Evolutionary conservation across 805 yeast genomes (phyloP).

Genomic region (Wickerhamiella domercqiae): DNA sequence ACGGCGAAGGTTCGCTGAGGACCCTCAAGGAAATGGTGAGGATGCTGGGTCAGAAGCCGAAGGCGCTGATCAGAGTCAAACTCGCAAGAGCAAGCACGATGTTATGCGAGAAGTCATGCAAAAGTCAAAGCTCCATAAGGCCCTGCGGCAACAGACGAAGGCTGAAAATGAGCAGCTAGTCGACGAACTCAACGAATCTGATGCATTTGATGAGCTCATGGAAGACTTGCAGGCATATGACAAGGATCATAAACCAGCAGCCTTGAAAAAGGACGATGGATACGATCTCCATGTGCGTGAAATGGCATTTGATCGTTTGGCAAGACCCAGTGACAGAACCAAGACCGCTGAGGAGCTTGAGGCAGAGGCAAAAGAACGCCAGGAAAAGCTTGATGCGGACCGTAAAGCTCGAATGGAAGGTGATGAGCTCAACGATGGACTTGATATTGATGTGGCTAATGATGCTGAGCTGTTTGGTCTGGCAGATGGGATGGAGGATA

Average conservation of each 20-base stretch:
- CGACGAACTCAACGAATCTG: conserved; percentile 25
- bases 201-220: conserved; percentile 22
- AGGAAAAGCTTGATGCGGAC: conserved; percentile 22
- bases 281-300: conserved; percentile 25
- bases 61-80: conserved; percentile 24
- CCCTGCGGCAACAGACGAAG: conserved; percentile 27
- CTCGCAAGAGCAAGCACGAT: conserved; percentile 27
- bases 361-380: conserved; percentile 22
- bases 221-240: conserved; percentile 17
- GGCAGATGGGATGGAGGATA: conserved; percentile 15
- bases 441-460: conserved; percentile 20
- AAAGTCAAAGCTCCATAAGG: conserved; percentile 29
- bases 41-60: conserved; percentile 3
- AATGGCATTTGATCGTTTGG: conserved; percentile 28
- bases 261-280: conserved; percentile 3
- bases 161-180: conserved; percentile 25
- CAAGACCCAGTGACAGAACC: conserved; percentile 29
- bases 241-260: conserved; percentile 3
- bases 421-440: conserved; percentile 24
- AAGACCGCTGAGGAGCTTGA: conserved; percentile 30
- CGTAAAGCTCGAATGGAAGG: conserved; percentile 27
- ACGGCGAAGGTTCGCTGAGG: background rate
- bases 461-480: conserved; percentile 29
- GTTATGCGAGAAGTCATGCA: conserved; percentile 32
- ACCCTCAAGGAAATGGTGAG: background rate